Evolutionary conservation across 345 rosid genomes (phyloP).

Genomic region (Clarkia xantiana): DNA sequence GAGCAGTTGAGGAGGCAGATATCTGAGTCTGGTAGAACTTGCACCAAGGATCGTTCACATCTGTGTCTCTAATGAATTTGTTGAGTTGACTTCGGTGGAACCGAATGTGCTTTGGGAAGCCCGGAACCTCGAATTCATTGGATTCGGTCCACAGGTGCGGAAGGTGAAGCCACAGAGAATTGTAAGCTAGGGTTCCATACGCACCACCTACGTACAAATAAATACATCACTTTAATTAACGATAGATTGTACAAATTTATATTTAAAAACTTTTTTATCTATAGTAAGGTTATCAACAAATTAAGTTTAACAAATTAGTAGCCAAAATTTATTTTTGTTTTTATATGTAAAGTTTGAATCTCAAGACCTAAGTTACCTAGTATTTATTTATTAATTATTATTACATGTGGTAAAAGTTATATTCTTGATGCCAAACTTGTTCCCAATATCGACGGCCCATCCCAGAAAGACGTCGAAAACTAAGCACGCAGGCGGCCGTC

Average conservation of each 20-base stretch:
- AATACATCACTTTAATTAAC: too few relatives aligned
- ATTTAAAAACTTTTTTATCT: too few relatives aligned
- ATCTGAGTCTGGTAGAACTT: slow-evolving; percentile 23
- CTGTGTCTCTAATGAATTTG: slow-evolving; percentile 16
- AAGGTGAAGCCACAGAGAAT: slow-evolving; percentile 32
- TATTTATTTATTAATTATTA: too few relatives aligned
- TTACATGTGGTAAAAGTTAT: slow-evolving; percentile 6
- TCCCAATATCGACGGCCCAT: slow-evolving; percentile 8
- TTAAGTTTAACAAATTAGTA: too few relatives aligned
- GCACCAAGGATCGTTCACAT: slow-evolving; percentile 32
- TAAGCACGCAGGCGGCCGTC: slow-evolving; percentile 7
- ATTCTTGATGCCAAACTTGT: slow-evolving; percentile 5
- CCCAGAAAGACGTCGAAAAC: slow-evolving; percentile 9
- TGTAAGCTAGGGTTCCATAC: slow-evolving; percentile 22
- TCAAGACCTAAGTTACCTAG: too few relatives aligned
- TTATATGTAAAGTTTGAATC: too few relatives aligned
- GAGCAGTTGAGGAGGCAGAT: slow-evolving; percentile 13
- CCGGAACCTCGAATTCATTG: slow-evolving; percentile 24
- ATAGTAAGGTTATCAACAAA: too few relatives aligned
- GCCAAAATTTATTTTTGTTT: too few relatives aligned
- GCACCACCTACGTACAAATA: slow-evolving; percentile 19
- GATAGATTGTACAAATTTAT: too few relatives aligned
- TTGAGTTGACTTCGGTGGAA: slow-evolving; percentile 29
- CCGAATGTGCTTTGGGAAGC: slow-evolving; percentile 26
- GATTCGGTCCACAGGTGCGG: slow-evolving; percentile 20